These are phyloP conservation scores for Primulina huaijiensis DNA, from an alignment of 257 asterid species.

Conservation along the genomic window DNA sequence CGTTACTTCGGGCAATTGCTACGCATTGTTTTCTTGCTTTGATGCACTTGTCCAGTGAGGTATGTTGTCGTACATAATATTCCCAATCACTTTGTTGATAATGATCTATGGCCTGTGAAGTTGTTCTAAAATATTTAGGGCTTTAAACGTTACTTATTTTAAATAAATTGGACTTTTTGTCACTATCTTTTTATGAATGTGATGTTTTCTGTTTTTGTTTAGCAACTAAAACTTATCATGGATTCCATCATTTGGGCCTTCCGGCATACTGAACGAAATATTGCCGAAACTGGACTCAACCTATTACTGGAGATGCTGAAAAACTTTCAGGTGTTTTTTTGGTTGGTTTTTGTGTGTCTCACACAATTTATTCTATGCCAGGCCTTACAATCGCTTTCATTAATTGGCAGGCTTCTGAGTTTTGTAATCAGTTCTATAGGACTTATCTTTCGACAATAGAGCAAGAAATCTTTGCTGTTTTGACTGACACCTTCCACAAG, in stretches of 20 bases:
- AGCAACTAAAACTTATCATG: constrained; percentile 96
- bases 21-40: constrained; percentile 89
- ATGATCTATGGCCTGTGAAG: constrained; percentile 1
- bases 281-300: constrained; percentile 97
- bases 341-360: neutral
- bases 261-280: constrained; percentile 97
- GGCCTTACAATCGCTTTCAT: constrained; percentile 27
- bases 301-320: constrained; percentile 86
- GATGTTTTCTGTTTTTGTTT: constrained; percentile 29
- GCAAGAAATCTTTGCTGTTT: constrained; percentile 92
- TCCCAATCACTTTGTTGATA: constrained; percentile 15
- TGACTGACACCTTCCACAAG: constrained; percentile 91
- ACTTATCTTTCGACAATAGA: constrained; percentile 78
- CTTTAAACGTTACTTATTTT: constrained; percentile 6
- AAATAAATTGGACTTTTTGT: constrained; percentile 11
- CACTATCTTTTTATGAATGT: constrained; percentile 1
- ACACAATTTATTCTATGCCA: neutral
- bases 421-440: constrained; percentile 81
- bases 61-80: constrained; percentile 19
- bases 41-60: constrained; percentile 88
- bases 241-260: constrained; percentile 99
- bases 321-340: constrained; percentile 74
- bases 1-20: constrained; percentile 92
- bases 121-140: constrained; percentile 1
- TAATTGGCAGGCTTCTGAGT: constrained; percentile 68